phyloP scores from a whole-genome alignment of 2,329 filamentous ascomycete species.

The Lasiodiplodia citricola region DNA sequence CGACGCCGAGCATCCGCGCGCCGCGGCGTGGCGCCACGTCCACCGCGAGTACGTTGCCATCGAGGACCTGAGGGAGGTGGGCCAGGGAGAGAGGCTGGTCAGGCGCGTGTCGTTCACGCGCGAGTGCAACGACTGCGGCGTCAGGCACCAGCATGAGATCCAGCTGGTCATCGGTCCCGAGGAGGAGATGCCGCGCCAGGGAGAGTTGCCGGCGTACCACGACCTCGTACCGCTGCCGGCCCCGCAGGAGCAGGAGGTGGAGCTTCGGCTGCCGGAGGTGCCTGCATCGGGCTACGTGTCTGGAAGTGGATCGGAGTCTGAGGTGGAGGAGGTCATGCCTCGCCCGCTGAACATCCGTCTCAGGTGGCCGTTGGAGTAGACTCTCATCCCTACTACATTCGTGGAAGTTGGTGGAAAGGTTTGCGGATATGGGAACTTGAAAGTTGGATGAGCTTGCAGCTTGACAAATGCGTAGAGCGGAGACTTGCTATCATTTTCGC shows the following conservation, averaged over 20 bases:
- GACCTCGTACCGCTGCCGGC: background rate
- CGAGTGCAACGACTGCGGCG: background rate
- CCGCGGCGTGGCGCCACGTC: background rate
- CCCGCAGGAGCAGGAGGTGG: background rate
- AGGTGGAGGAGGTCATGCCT: background rate
- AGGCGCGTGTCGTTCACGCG: background rate
- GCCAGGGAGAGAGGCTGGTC: background rate
- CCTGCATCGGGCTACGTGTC: background rate
- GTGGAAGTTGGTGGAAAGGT: background rate
- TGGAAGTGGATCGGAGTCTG: background rate
- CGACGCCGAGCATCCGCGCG: background rate
- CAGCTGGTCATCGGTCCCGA: background rate
- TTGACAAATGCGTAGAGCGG: background rate
- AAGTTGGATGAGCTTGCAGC: background rate
- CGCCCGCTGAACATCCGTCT: background rate
- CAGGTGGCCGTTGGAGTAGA: background rate
- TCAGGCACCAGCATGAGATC: background rate
- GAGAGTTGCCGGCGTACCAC: background rate
- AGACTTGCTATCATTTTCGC: background rate
- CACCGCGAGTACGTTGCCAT: slow-evolving; percentile 3
- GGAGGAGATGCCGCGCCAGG: background rate
- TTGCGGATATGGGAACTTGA: background rate
- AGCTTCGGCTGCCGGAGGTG: background rate
- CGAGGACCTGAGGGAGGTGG: background rate
- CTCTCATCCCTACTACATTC: background rate